phyloP scores from a whole-genome alignment of 495 filamentous ascomycete genomes.

The Penicillium manginii region DNA sequence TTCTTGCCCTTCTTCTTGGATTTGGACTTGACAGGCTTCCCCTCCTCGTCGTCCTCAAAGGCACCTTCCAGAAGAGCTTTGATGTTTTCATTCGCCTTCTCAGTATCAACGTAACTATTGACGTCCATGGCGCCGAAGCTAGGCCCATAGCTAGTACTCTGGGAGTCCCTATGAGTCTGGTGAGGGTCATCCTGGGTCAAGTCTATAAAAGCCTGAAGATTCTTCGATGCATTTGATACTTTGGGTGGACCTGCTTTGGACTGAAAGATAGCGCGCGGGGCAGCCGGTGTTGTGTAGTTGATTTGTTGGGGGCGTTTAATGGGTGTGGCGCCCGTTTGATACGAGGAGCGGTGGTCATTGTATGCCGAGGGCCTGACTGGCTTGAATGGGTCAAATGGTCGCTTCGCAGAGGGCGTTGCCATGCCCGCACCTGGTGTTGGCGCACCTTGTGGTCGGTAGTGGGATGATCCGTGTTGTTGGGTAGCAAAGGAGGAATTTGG shows the following conservation, averaged over 20 bases:
- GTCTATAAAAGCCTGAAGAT: constrained; percentile 48
- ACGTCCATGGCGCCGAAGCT: constrained; percentile 56
- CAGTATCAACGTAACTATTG: constrained; percentile 72
- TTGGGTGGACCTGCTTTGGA: constrained; percentile 47
- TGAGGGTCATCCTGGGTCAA: constrained; percentile 38
- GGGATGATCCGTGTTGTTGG: constrained; percentile 21
- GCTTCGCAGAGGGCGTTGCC: constrained; percentile 29
- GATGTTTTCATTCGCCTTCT: constrained; percentile 79
- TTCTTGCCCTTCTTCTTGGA: constrained; percentile 49
- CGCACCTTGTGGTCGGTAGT: constrained; percentile 25
- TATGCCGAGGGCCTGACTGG: constrained; percentile 47
- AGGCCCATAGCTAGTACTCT: constrained; percentile 18
- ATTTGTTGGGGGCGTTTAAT: constrained; percentile 52
- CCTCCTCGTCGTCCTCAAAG: constrained; percentile 77
- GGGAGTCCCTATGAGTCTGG: background rate
- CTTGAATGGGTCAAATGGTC: constrained; percentile 48
- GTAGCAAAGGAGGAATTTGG: constrained; percentile 22
- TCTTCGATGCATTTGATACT: constrained; percentile 38
- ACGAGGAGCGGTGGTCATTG: constrained; percentile 36
- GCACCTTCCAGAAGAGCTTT: constrained; percentile 87
- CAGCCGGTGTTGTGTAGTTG: constrained; percentile 42
- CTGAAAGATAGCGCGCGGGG: constrained; percentile 45
- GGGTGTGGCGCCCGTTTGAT: constrained; percentile 35
- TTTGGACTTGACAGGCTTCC: constrained; percentile 52
- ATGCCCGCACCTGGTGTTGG: constrained; percentile 21